Percentiles rank a stretch among this genome's conserved stretches.
Conservation (phyloP, 495 filamentous ascomycete genomes). For the Penicillium canariense region DNA sequence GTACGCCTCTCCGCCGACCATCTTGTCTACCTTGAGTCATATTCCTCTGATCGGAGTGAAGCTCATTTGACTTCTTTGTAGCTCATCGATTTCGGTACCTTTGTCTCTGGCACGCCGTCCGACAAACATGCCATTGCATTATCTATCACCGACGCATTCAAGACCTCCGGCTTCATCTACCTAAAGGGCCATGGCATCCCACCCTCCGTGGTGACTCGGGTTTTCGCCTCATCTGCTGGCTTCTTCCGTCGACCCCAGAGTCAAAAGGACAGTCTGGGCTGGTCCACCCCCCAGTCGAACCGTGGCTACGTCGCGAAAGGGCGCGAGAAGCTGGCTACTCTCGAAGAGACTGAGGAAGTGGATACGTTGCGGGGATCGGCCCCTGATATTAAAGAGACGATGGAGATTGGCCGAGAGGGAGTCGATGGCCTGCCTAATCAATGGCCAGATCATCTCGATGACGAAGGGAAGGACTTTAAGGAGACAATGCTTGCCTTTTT, state of each 20-base stretch:
- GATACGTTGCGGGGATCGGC: constrained; percentile 54
- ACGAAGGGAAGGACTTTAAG: constrained; percentile 65
- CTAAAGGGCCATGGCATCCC: constrained; percentile 75
- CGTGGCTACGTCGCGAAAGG: constrained; percentile 75
- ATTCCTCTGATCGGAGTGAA: neutral
- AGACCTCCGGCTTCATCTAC: constrained; percentile 87
- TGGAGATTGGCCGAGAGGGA: constrained; percentile 79
- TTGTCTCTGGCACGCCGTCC: constrained; percentile 61
- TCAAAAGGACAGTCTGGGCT: constrained; percentile 68
- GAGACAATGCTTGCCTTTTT: constrained; percentile 71
- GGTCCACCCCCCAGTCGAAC: constrained; percentile 72
- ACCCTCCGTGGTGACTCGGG: constrained; percentile 50
- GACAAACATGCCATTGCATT: constrained; percentile 65
- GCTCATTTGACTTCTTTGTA: constrained; percentile 30
- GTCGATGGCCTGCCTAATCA: constrained; percentile 68
- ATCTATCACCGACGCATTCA: constrained; percentile 75
- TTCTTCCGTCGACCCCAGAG: constrained; percentile 73
- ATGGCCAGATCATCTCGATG: constrained; percentile 69
- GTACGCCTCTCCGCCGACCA: constrained; percentile 37
- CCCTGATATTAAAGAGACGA: constrained; percentile 79
- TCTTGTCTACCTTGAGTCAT: no score
- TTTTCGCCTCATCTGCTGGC: constrained; percentile 68
- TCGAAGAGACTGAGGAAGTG: constrained; percentile 57
- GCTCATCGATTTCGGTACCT: constrained; percentile 84
- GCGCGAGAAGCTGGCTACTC: constrained; percentile 69